phyloP scores from a whole-genome alignment of 495 filamentous ascomycete species.

The Podospora tetraspora region DNA sequence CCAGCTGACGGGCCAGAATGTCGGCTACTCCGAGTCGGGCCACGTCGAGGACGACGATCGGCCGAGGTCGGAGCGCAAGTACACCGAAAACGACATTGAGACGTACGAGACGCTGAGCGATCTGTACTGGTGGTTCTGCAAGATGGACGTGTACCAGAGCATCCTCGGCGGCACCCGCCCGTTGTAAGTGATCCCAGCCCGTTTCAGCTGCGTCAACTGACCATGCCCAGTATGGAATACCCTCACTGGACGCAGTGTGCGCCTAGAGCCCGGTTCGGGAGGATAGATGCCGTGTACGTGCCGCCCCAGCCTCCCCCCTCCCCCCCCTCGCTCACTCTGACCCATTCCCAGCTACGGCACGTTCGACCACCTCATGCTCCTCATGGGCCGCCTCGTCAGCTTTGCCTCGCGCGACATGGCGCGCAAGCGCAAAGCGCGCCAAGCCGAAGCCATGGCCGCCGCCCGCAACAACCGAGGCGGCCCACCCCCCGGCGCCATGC shows the following conservation, averaged over 20 bases:
- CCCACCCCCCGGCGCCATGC: neutral
- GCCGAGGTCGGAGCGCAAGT: slow-evolving; percentile 21
- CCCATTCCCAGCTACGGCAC: slow-evolving; percentile 59
- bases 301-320: neutral
- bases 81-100: slow-evolving; percentile 68
- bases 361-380: slow-evolving; percentile 75
- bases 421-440: slow-evolving; percentile 63
- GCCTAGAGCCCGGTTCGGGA: slow-evolving; percentile 73
- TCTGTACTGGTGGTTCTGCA: slow-evolving; percentile 93
- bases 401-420: slow-evolving; percentile 74
- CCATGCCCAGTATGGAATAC: slow-evolving; percentile 63
- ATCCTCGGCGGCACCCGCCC: slow-evolving; percentile 78
- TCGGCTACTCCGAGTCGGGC: slow-evolving; percentile 31
- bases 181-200: slow-evolving; percentile 57
- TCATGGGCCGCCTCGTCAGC: slow-evolving; percentile 75
- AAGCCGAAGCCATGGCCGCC: slow-evolving; percentile 27
- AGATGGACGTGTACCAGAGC: slow-evolving; percentile 89
- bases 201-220: slow-evolving; percentile 8
- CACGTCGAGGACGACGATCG: slow-evolving; percentile 4
- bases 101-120: slow-evolving; percentile 76
- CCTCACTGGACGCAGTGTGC: slow-evolving; percentile 76
- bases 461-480: neutral
- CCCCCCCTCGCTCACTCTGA: neutral
- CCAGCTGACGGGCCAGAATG: slow-evolving; percentile 32
- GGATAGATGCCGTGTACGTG: slow-evolving; percentile 63